phyloP scores from a whole-genome alignment of 345 rosid genomes.

The Gossypium mustelinum region DNA sequence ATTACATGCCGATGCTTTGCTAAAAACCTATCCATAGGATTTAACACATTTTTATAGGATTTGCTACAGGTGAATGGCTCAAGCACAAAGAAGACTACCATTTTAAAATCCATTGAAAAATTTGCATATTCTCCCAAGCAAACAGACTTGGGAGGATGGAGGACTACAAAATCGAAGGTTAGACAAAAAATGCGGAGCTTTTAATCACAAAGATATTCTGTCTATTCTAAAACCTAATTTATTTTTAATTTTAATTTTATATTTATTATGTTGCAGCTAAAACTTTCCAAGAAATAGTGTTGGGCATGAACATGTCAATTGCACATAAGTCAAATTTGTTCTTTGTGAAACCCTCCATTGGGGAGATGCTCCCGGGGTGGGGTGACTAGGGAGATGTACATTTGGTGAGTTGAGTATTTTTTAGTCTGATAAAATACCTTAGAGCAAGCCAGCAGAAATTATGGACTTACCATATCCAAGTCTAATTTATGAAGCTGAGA shows the following conservation, averaged over 20 bases:
- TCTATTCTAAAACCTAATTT: neutral
- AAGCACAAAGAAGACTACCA: slow-evolving; percentile 30
- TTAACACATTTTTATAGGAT: slow-evolving; percentile 29
- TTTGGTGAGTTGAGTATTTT: neutral
- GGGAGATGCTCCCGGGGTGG: neutral
- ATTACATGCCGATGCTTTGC: neutral
- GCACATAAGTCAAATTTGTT: neutral
- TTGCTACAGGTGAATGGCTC: slow-evolving; percentile 14
- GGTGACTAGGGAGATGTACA: neutral
- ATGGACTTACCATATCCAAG: neutral
- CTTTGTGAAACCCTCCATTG: neutral
- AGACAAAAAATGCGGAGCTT: slow-evolving; percentile 8
- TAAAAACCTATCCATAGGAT: neutral
- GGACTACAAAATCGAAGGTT: slow-evolving; percentile 79
- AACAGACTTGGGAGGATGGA: slow-evolving; percentile 62
- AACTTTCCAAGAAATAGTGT: slow-evolving; percentile 40
- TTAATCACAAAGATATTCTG: neutral
- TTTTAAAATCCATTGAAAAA: slow-evolving; percentile 43
- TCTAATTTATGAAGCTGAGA: slow-evolving; percentile 9
- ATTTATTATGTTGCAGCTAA: slow-evolving; percentile 38
- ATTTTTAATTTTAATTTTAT: neutral
- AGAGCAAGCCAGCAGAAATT: neutral
- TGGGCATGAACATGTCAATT: neutral
- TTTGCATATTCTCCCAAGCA: slow-evolving; percentile 54
- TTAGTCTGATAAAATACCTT: neutral